Conservation (phyloP, 768 basidiomycete genomes). For the Macrolepiota dolichaula region DNA sequence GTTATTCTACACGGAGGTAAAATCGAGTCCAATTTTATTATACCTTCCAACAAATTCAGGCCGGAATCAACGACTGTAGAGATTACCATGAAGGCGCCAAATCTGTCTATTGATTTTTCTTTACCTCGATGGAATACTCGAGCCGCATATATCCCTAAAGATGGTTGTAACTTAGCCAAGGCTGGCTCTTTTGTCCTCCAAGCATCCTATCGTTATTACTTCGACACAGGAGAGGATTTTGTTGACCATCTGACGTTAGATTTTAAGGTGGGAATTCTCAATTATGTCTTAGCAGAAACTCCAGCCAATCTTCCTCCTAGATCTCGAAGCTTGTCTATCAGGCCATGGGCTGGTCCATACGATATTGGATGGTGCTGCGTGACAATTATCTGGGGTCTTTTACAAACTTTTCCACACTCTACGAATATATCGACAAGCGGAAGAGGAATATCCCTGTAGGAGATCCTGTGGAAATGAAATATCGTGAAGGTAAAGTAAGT, state of each 20-base stretch:
- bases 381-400: constrained; percentile 96
- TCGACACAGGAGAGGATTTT: constrained; percentile 62
- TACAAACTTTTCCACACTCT: constrained; percentile 86
- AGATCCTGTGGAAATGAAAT: constrained; percentile 78
- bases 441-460: constrained; percentile 58
- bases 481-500: constrained; percentile 73
- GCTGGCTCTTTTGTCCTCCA: constrained; percentile 53
- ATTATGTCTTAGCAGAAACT: not conserved
- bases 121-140: constrained; percentile 91
- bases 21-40: constrained; percentile 46
- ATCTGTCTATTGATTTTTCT: constrained; percentile 55
- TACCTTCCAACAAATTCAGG: constrained; percentile 71
- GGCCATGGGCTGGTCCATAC: constrained; percentile 81
- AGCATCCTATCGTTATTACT: constrained; percentile 74
- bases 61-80: constrained; percentile 66
- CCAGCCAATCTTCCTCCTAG: constrained; percentile 29
- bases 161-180: constrained; percentile 60
- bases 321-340: constrained; percentile 56
- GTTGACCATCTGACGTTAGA: constrained; percentile 75
- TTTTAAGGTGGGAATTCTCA: constrained; percentile 46
- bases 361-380: constrained; percentile 82
- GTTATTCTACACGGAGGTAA: constrained; percentile 60
- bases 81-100: constrained; percentile 59
- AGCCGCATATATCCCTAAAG: constrained; percentile 58
- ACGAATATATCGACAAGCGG: constrained; percentile 78